Evolutionary conservation across 306 rosid genomes (phyloP), one percentile per base, ranked within the genome.

Genomic region (Quercus variabilis): DNA sequence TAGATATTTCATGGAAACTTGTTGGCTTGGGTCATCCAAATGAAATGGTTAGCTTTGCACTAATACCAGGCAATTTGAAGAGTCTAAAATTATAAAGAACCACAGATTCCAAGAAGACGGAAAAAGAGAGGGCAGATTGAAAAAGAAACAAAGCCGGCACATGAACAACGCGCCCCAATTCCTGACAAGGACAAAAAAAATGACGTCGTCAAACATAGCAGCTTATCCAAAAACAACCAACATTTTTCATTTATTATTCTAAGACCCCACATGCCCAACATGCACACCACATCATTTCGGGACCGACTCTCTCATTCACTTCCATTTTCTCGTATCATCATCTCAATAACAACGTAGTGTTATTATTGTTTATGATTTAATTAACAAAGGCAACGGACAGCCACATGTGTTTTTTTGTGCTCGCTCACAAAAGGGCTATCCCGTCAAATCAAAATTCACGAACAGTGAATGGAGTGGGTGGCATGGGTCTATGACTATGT

Each of bases 71-170:
- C 46, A 41, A 41, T 41, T 41, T 41, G 46, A 41, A 41, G 46
- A 41, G 46, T 41, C 46, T 8, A 41, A 41, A 41, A 41, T 1
- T 7, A 28, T 65, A 21, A 35, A 26, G 69, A 31, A 30, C 75
- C 77, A 8, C 67, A 18, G 41, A 73, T 74, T 74, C 76, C 67
- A 13, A 58, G 13, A 28, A 23, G 46, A 46, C 14, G 60, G 63
- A 46, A n/a, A n/a, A 38, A 30, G 4, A 18, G 30, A 38, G n/a
- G n/a, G 33, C 3, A 23, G 41, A 72, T 60, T 58, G 64, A 25
- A 21, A 30, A 31, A 6, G 12, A 1, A 60, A 75, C 54, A 52
- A 31, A 80, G 77, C 76, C 82, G 81, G 87, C 85, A 73, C 77
- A 35, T 58, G 59, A 73, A 67, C 43, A 55, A 59, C 71, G 80